Evolutionary conservation across 75 land plant genomes (phyloP), one percentile per base, ranked within the genome.

Genomic region (Ceratopteris richardii): DNA sequence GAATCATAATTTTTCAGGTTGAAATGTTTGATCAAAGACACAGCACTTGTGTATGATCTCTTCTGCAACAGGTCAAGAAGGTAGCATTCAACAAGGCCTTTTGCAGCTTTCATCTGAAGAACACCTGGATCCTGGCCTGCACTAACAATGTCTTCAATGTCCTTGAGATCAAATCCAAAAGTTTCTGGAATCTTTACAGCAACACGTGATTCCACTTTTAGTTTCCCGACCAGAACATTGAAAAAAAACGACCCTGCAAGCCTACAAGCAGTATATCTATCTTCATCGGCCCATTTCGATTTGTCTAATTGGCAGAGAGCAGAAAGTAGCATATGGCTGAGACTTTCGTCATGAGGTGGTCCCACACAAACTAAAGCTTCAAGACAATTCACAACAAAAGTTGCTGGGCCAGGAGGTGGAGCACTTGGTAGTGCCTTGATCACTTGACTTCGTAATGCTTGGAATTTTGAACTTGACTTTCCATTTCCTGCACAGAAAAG

Each of bases 321-420:
- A 48, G 85, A 82, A 19, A 73, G 48, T 10, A 86, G 44, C 72
- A 86, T 53, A 63, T 86, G 90, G 59, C 79, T 66, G 54, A 83
- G 72, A 20, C 87, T 83, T 61, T 80, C 81, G 31, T 60, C 37
- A 64, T 59, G 61, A 41, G 61, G 61, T 27, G 54, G 37, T 28
- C 71, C 90, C 57, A 63, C 58, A 22, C 74, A 22, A 46, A 77
- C 78, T 54, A 86, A 39, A 30, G 70, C 27, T 63, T 67, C 73
- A 29, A 82, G 78, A 56, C 86, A 86, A 1, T 69, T 69, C 25
- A 69, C 57, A 56, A 82, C 27, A 64, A 80, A 86, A 19, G 66
- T 70, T 55, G 69, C 74, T 18, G 81, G 81, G 28, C 77, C 77
- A 67, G 78, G 78, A 43, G 60, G 74, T n/a, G 90, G 80, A 37